Percentiles rank a stretch among this genome's conserved stretches.
phyloP scores from a whole-genome alignment of 345 rosid species.

The Fremontodendron californicum region DNA sequence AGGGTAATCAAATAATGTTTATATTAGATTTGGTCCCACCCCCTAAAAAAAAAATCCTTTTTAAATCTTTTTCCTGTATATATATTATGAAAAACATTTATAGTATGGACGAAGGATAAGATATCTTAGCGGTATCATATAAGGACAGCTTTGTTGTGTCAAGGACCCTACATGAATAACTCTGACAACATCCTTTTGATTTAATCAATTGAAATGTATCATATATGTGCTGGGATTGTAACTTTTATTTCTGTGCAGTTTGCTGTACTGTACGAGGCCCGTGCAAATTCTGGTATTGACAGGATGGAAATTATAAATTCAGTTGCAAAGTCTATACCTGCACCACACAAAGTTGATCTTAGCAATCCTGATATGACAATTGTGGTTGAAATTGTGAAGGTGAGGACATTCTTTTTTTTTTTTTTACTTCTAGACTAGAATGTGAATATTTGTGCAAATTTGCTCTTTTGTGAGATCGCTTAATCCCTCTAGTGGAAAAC shows the following conservation, averaged over 20 bases:
- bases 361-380: slow-evolving; percentile 81
- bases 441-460: neutral
- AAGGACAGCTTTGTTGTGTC: neutral
- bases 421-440: neutral
- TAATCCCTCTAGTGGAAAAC: neutral
- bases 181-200: neutral
- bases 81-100: neutral
- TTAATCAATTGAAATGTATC: neutral
- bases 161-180: neutral
- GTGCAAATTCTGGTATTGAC: slow-evolving; percentile 90
- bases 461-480: neutral
- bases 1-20: neutral
- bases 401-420: slow-evolving; percentile 13
- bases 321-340: slow-evolving; percentile 83
- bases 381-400: slow-evolving; percentile 87
- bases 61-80: neutral
- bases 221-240: neutral
- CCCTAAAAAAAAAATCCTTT: neutral
- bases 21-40: neutral
- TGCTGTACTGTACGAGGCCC: slow-evolving; percentile 85
- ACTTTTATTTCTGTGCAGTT: slow-evolving; percentile 48
- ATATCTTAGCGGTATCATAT: neutral
- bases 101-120: neutral
- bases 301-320: slow-evolving; percentile 86
- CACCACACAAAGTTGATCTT: slow-evolving; percentile 92